Base-by-base conservation (phyloP, 331 rosid genomes). In the Quercus phellos region DNA sequence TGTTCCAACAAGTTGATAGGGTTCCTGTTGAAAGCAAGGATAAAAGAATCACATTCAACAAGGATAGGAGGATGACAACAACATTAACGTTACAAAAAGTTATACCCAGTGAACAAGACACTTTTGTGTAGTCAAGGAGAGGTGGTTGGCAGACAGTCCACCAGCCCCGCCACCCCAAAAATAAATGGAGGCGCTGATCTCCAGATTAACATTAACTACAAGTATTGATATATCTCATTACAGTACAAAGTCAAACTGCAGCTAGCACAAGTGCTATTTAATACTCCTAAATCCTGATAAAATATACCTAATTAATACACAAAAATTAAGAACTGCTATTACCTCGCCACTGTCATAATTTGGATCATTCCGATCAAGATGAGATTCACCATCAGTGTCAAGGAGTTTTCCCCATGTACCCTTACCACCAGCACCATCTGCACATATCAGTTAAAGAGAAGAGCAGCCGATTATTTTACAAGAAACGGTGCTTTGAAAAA, bases 271-370 rank as follows among this genome's bases (percentile, higher is more conserved):
- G 16, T 3, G 46, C 3, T 16, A 17, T 30, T 11, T 22, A 60
- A 13, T 22, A 26, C 1, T 13, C 18, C 70, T 22, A 19, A 7
- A 22, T 8, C 46, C 46, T n/a, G 0, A 64, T 6, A 1, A 32
- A 32, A 34, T 66, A 18, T 17, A 29, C 26, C 78, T 14, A 38
- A 56, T 35, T 71, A 73, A 59, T 56, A 55, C 1, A 64, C 9
- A 60, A 2, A 10, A 34, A 81, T 51, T 13, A 14, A 21, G 16
- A 67, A 74, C 13, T 50, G 46, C 27, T 22, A 43, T 74, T 84
- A 92, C 97, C 96, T 92, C 97, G 46, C 96, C 97, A 68, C 97
- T 92, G 77, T 92, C 97, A 59, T 92, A 92, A 79, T 92, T 92
- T 66, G 96, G 97, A 84, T 92, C 97, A 73, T 92, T 90, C 17